Evolutionary conservation across 306 rosid species (phyloP).

Genomic region (Pachyrhizus erosus): DNA sequence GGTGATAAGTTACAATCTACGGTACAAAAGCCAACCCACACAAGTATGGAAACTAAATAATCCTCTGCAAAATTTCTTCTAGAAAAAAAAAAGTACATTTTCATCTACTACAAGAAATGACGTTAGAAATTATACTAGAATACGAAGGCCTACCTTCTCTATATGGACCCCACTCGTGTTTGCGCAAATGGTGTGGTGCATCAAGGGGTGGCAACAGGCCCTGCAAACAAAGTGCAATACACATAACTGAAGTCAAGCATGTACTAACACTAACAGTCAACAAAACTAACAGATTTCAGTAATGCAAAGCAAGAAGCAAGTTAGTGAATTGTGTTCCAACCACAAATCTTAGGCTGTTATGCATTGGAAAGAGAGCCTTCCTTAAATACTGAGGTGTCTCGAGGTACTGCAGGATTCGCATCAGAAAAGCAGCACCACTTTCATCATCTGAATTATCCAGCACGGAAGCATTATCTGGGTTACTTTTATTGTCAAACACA

Average conservation of each 20-base stretch:
- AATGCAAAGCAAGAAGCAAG: slow-evolving; percentile 40
- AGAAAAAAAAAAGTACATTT: background rate
- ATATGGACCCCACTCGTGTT: slow-evolving; percentile 88
- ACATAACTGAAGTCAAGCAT: slow-evolving; percentile 14
- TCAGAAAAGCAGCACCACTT: slow-evolving; percentile 78
- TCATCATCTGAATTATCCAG: slow-evolving; percentile 67
- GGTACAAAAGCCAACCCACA: background rate
- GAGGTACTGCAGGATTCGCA: slow-evolving; percentile 81
- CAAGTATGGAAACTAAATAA: slow-evolving; percentile 31
- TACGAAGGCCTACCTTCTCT: slow-evolving; percentile 72
- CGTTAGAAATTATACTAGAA: slow-evolving; percentile 18
- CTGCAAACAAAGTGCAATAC: slow-evolving; percentile 49
- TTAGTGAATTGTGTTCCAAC: slow-evolving; percentile 50
- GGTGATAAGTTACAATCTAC: background rate
- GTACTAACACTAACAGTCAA: slow-evolving; percentile 27
- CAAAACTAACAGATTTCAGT: slow-evolving; percentile 12
- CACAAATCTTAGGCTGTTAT: slow-evolving; percentile 86
- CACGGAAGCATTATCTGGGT: slow-evolving; percentile 42
- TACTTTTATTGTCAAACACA: slow-evolving; percentile 73
- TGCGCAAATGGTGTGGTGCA: slow-evolving; percentile 97
- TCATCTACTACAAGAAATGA: slow-evolving; percentile 22
- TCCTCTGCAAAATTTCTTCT: background rate
- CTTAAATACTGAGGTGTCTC: slow-evolving; percentile 98
- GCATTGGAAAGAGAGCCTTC: slow-evolving; percentile 88
- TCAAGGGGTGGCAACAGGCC: slow-evolving; percentile 98